Conservation (phyloP, 2,329 filamentous ascomycete genomes). For the Diaporthe australafricana region DNA sequence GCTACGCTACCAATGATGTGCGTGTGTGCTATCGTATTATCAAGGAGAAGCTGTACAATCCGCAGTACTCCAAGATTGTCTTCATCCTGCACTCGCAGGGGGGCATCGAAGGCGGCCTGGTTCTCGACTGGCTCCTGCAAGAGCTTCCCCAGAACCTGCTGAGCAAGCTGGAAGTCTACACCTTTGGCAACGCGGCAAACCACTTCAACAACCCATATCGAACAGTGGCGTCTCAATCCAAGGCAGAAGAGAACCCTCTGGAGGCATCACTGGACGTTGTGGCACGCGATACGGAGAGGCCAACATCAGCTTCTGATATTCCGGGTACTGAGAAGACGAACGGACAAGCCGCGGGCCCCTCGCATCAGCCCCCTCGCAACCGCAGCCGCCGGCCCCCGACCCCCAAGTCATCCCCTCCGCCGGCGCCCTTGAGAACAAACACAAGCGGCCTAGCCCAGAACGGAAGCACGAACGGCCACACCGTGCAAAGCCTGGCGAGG, state of each 20-base stretch:
- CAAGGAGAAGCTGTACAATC: slow-evolving; percentile 72
- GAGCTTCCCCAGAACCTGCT: slow-evolving; percentile 76
- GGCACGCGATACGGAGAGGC: not conserved
- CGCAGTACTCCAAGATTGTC: slow-evolving; percentile 74
- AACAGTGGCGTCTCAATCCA: slow-evolving; percentile 57
- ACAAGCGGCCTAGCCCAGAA: slow-evolving; percentile 18
- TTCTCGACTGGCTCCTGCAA: slow-evolving; percentile 81
- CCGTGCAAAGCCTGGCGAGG: not conserved
- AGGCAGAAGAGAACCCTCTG: slow-evolving; percentile 51
- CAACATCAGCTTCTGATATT: not conserved
- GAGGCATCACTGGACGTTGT: slow-evolving; percentile 47
- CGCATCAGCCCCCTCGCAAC: not conserved
- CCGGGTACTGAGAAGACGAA: not conserved
- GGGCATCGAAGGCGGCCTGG: slow-evolving; percentile 77
- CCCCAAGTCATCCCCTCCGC: slow-evolving; percentile 16
- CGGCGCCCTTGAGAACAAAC: slow-evolving; percentile 11
- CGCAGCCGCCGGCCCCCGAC: not conserved
- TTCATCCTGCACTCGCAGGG: slow-evolving; percentile 84
- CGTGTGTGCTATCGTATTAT: slow-evolving; percentile 71
- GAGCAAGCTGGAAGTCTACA: slow-evolving; percentile 79
- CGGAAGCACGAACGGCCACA: not conserved
- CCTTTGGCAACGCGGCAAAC: slow-evolving; percentile 82
- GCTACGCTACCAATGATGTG: slow-evolving; percentile 77
- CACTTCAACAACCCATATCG: slow-evolving; percentile 83
- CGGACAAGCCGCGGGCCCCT: not conserved